phyloP scores from a whole-genome alignment of 805 yeast genomes.

The Suhomyces emberorum region DNA sequence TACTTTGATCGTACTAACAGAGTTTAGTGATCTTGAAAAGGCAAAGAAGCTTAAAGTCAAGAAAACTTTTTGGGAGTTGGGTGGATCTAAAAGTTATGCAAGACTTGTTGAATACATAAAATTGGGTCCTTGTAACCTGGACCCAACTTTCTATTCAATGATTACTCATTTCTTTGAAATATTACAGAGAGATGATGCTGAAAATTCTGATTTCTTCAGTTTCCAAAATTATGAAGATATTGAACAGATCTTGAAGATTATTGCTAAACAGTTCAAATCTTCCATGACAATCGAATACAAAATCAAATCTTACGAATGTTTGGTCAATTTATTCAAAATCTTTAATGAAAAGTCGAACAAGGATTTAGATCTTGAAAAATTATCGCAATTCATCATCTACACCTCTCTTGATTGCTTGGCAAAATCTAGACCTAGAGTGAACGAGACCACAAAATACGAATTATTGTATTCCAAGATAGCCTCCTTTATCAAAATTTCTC shows the following conservation, averaged over 20 bases:
- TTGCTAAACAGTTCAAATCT: slow-evolving; percentile 15
- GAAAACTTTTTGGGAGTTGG: slow-evolving; percentile 50
- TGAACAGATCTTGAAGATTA: slow-evolving; percentile 12
- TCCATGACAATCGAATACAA: slow-evolving; percentile 16
- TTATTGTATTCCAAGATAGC: neutral
- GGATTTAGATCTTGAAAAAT: neutral
- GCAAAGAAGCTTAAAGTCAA: slow-evolving; percentile 30
- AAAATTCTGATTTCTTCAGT: slow-evolving; percentile 18
- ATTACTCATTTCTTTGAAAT: slow-evolving; percentile 20
- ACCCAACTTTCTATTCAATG: slow-evolving; percentile 44
- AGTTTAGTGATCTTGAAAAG: slow-evolving; percentile 15
- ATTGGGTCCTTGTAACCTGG: slow-evolving; percentile 54
- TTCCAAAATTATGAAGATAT: slow-evolving; percentile 19
- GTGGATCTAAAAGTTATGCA: slow-evolving; percentile 41
- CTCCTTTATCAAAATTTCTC: neutral
- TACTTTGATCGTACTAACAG: slow-evolving; percentile 41
- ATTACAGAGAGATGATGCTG: slow-evolving; percentile 1
- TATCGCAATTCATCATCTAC: slow-evolving; percentile 1
- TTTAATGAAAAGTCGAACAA: slow-evolving; percentile 9
- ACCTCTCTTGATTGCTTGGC: slow-evolving; percentile 9
- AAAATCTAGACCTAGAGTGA: neutral
- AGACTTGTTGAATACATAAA: slow-evolving; percentile 45
- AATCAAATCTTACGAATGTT: slow-evolving; percentile 19
- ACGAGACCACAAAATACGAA: neutral
- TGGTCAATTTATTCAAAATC: slow-evolving; percentile 10